Evolutionary conservation across 2,329 filamentous ascomycete genomes (phyloP).

Genomic region (Keithomyces neogunnii): DNA sequence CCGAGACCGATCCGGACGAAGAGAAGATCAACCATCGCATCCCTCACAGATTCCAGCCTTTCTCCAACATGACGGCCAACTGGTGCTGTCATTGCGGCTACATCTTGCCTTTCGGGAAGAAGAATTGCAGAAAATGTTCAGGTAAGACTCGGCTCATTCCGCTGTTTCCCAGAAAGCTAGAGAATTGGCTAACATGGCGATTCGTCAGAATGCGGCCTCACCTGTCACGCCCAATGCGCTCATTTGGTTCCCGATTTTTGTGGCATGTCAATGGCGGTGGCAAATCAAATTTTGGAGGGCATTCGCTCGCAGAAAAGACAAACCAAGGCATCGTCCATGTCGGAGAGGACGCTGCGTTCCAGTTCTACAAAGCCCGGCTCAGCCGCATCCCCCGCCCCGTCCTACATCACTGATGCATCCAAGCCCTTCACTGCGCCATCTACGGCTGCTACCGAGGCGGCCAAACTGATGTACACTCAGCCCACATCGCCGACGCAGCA

Average conservation of each 20-base stretch:
- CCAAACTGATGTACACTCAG: conserved; percentile 54
- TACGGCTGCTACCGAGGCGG: conserved; percentile 50
- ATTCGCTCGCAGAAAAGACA: conserved; percentile 71
- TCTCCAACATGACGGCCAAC: conserved; percentile 94
- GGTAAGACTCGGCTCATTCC: conserved; percentile 40
- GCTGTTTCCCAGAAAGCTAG: not conserved
- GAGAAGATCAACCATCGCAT: conserved; percentile 99
- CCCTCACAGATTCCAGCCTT: conserved; percentile 93
- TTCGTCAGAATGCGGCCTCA: conserved; percentile 72
- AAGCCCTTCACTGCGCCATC: conserved; percentile 6
- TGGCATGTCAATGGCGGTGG: conserved; percentile 97
- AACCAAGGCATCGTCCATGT: conserved; percentile 49
- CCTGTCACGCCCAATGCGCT: conserved; percentile 82
- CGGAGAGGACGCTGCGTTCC: conserved; percentile 58
- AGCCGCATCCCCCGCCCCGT: conserved; percentile 26
- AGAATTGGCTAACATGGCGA: conserved; percentile 3
- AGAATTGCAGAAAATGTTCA: conserved; percentile 86
- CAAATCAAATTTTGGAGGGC: conserved; percentile 85
- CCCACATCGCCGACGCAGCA: conserved; percentile 42
- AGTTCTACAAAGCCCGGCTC: conserved; percentile 35
- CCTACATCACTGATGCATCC: conserved; percentile 13
- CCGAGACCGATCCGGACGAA: conserved; percentile 95
- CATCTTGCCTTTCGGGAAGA: conserved; percentile 86
- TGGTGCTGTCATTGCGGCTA: conserved; percentile 99
- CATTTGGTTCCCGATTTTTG: conserved; percentile 98